Evolutionary conservation across 805 yeast genomes (phyloP).

Genomic region (Myxozyma monticola): DNA sequence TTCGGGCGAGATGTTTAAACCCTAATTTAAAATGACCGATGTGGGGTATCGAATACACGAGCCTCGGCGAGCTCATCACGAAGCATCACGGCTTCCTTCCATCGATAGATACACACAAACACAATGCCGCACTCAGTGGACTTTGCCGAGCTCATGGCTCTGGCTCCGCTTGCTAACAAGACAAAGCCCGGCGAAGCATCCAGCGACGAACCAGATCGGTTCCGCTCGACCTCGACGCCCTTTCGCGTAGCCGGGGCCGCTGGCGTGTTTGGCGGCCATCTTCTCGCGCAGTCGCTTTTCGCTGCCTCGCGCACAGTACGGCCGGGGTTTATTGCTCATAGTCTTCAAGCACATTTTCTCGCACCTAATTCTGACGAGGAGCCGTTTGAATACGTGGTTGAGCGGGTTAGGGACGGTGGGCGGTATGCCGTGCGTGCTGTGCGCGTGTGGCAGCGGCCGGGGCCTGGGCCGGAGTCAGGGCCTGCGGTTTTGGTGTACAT

Average conservation of each 20-base stretch:
- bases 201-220: background rate
- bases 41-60: too few relatives aligned
- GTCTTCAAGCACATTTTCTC: conserved; percentile 16
- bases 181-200: too few relatives aligned
- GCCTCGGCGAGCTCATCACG: too few relatives aligned
- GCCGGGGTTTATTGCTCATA: background rate
- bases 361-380: conserved; percentile 6
- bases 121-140: too few relatives aligned
- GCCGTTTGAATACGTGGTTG: conserved; percentile 14
- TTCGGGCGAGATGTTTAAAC: too few relatives aligned
- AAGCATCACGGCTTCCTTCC: too few relatives aligned
- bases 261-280: conserved; percentile 25
- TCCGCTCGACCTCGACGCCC: conserved; percentile 5
- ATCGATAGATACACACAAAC: too few relatives aligned
- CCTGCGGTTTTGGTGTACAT: background rate
- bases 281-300: conserved; percentile 18
- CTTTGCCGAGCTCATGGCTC: conserved; percentile 13
- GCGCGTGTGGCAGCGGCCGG: conserved; percentile 4
- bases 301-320: conserved; percentile 15
- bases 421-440: conserved; percentile 11
- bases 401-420: conserved; percentile 11
- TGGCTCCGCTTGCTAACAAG: background rate
- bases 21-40: too few relatives aligned
- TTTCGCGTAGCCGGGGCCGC: too few relatives aligned
- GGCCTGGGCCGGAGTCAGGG: background rate